Base-by-base conservation (phyloP, 805 yeast species). In the Saturnispora galanensis region DNA sequence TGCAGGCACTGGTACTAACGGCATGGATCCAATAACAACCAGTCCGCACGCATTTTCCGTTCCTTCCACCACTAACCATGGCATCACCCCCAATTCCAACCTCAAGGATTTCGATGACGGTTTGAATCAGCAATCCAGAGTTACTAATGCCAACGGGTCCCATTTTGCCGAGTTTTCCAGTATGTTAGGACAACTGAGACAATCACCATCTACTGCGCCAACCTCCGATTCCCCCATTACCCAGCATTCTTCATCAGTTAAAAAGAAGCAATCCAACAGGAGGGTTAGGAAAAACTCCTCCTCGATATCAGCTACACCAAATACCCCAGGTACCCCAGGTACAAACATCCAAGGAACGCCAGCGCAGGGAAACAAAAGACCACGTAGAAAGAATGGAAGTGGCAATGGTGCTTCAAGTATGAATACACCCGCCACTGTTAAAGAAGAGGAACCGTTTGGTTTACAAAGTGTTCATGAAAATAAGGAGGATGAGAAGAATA, bases 101-200 rank as follows among this genome's bases (percentile, higher is more conserved):
- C 41, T 85, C 34, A 85, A 81, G 54, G 94, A 85, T 57, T 85
- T 86, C 60, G 94, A 85, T 59, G 79, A 77, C 69, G 90, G 84
- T 60, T 65, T 84, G 13, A 21, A 10, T 32, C 46, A 41, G 35
- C 31, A 31, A 39, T 47, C 31, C 26, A 41, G 42, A n/a, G 44
- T 32, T 34, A 32, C 34, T 39, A 42, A 36, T 38, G 26, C 12
- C 5, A 32, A n/a, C 32, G 45, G 45, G 4, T 31, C 52, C 10
- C 52, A 50, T 13, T 50, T 50, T 46, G 46, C 52, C 1, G 51
- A 49, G 37, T 52, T 52, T 35, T 48, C 52, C 7, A 46, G 40
- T 36, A 49, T 51, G 51, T 21, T 49, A n/a, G 52, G 52, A 4
- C 52, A 52, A 34, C 40, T 47, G 16, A 44, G 42, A 28, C 52